Evolutionary conservation across 352 stramenopile genomes (phyloP).

Genomic region (Globisporangium splendens): DNA sequence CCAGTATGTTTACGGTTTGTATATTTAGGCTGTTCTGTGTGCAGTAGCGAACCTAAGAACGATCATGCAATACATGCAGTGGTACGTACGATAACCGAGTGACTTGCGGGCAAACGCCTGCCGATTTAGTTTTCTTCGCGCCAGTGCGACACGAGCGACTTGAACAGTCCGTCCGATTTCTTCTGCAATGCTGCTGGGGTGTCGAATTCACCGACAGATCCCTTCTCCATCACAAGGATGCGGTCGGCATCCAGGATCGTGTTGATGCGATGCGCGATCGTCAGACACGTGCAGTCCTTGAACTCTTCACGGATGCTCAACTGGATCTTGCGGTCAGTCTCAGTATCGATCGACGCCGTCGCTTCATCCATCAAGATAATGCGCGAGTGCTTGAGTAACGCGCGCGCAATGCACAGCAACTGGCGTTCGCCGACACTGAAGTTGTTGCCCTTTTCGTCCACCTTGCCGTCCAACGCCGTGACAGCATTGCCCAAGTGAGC

Average conservation of each 20-base stretch:
- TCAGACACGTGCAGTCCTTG: slow-evolving; percentile 90
- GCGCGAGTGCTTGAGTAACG: slow-evolving; percentile 86
- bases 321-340: slow-evolving; percentile 90
- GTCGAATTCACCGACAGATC: slow-evolving; percentile 92
- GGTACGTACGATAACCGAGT: too few species aligned
- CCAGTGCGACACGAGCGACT: slow-evolving; percentile 74
- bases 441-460: slow-evolving; percentile 92
- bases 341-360: slow-evolving; percentile 89
- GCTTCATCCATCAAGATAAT: slow-evolving; percentile 99
- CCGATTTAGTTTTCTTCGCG: slow-evolving; percentile 30
- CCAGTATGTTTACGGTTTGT: too few species aligned
- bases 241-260: slow-evolving; percentile 96
- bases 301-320: slow-evolving; percentile 93
- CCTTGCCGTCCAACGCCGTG: slow-evolving; percentile 33
- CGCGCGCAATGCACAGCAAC: slow-evolving; percentile 94
- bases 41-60: too few species aligned
- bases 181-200: slow-evolving; percentile 71
- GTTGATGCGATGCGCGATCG: slow-evolving; percentile 96
- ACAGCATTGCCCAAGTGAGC: slow-evolving; percentile 70
- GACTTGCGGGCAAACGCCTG: too few species aligned
- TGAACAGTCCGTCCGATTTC: slow-evolving; percentile 70
- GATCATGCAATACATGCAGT: too few species aligned
- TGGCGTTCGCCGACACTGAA: slow-evolving; percentile 95
- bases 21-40: too few species aligned
- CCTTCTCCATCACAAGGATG: slow-evolving; percentile 94